phyloP scores from a whole-genome alignment of 2,329 filamentous ascomycete genomes.

The Xylaria arbuscula region DNA sequence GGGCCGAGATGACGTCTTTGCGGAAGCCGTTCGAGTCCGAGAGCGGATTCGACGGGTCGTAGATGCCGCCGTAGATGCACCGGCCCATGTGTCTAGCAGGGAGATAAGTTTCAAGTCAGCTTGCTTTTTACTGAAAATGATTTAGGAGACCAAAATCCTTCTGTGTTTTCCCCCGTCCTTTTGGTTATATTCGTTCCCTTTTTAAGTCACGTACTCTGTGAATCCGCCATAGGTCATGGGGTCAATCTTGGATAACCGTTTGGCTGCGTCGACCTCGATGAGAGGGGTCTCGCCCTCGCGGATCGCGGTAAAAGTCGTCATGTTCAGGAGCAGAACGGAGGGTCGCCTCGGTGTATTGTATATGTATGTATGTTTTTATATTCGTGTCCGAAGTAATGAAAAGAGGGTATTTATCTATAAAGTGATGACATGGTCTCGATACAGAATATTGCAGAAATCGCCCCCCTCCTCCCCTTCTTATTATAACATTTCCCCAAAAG shows the following conservation, averaged over 20 bases:
- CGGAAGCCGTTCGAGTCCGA: slow-evolving; percentile 81
- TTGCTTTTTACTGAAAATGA: background rate
- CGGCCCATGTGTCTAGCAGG: slow-evolving; percentile 82
- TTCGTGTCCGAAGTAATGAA: background rate
- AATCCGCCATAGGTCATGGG: slow-evolving; percentile 87
- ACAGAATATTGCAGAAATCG: background rate
- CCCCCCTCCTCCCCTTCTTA: background rate
- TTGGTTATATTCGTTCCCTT: background rate
- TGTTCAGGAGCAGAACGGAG: slow-evolving; percentile 50
- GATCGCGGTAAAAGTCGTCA: slow-evolving; percentile 80
- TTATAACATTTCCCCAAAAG: slow-evolving; percentile 7
- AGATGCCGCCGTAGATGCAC: slow-evolving; percentile 88
- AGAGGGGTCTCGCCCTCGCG: slow-evolving; percentile 68
- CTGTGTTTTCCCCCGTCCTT: too few relatives aligned
- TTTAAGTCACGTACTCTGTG: slow-evolving; percentile 72
- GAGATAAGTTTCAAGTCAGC: slow-evolving; percentile 5
- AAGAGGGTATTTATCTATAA: background rate
- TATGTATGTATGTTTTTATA: background rate
- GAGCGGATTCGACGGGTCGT: slow-evolving; percentile 79
- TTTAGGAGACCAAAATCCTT: background rate
- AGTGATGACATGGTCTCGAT: slow-evolving; percentile 2
- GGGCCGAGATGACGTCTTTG: slow-evolving; percentile 78
- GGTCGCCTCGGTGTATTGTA: background rate
- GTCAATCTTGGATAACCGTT: slow-evolving; percentile 78
- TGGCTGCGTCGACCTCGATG: slow-evolving; percentile 72